Evolutionary conservation across 2,329 filamentous ascomycete species (phyloP), one percentile per base, ranked within the genome.

Genomic region (Claviceps fusiformis): DNA sequence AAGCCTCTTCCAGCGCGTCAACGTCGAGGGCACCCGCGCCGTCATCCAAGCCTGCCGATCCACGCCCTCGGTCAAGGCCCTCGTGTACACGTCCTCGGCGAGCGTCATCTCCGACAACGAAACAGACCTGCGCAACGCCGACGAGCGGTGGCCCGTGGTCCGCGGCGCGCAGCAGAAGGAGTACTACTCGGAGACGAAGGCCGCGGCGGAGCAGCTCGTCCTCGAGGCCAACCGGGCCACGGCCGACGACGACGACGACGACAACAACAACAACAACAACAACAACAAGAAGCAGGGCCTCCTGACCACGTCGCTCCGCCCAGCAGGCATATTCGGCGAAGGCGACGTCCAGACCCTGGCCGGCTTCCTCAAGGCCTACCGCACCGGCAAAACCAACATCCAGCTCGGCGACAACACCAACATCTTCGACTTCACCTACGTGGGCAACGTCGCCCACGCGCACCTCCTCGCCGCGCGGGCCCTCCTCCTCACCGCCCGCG

Each of bases 41-140:
- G 79, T 96, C 51, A 74, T 97, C 54, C 81, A 85, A 41, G 88
- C 87, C 17, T 86, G 86, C 62, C 79, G 80, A 65, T 75, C 80
- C 61, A 24, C 27, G 39, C 24, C 15, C 31, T 45, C 41, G 59
- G 89, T 92, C 64, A 88, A 84, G 71, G 87, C 81, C 0, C 82
- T 97, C 60, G 88, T 97, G 50, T 95, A 92, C 71, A 97, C 92
- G 19, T 93, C 87, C 69, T 93, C 87, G 54, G 87, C 88, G 54
- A 95, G 89, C 58, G 86, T 95, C 58, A 76, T 95, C 60, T 86
- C 87, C 66, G 90, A 97, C 71, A 91, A 91, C 62, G 75, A 78
- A 58, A 80, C 74, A 58, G 87, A 95, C 67, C 79, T 95, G 67
- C 79, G 83, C 68, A 91, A 95, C 68, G 89, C 89, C 60, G 86